Base-by-base conservation (phyloP, 176 grass and related monocot species). In the Bolboschoenus planiculmis region DNA sequence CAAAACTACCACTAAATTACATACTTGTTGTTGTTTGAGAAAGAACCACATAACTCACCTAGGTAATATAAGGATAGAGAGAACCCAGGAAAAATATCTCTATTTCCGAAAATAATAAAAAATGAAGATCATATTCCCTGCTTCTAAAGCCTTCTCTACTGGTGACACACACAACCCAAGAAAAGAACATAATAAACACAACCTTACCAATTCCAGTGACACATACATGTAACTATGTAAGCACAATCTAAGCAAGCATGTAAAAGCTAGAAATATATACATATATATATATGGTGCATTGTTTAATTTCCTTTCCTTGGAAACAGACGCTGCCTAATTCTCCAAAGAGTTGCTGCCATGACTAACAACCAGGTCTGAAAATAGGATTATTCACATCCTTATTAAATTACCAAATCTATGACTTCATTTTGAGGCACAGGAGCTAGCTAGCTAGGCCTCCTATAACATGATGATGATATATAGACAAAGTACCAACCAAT, bases 331-430 rank as follows among this genome's bases (percentile, higher is more conserved):
- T 57, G 78, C 16, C 78, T 80, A 75, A 75, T 75, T 75, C 71
- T 46, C 48, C 68, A 73, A 68, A 73, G 37, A 73, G 35, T 42
- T 40, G 66, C 66, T 35, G 66, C 66, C 66, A 71, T 71, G 18
- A 71, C 7, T 43, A 10, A 71, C 8, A 56, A 9, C 20, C 31
- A 43, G 44, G 13, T n/a, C 70, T 24, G 7, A 21, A 71, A 43
- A 71, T 43, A 78, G 75, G 16, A 50, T 33, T 54, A 16, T 56
- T 53, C 47, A 50, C 50, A 78, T 56, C 75, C 44, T 78, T 78
- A 60, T 57, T 60, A 59, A 80, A 80, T 77, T 80, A 13, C 33
- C 78, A 80, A 80, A 80, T 80, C 78, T 80, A 80, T 58, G 78
- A 60, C 53, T 80, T 54, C 31, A 80, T 80, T 59, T 56, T 80